Base-by-base conservation (phyloP, 2,329 filamentous ascomycete species). In the Xylariomycetidae sp. region DNA sequence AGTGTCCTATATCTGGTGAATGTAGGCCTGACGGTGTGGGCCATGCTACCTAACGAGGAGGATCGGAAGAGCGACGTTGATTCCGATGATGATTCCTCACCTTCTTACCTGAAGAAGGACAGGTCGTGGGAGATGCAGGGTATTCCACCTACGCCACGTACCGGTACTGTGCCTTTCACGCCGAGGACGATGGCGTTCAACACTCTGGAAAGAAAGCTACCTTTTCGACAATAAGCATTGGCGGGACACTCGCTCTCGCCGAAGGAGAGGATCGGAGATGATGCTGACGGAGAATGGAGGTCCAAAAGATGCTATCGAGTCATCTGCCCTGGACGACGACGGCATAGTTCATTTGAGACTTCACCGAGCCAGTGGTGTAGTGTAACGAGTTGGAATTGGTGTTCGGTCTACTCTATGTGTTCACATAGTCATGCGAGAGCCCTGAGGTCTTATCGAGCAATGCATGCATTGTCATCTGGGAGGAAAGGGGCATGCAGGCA, bases 151-250 rank as follows among this genome's bases (percentile, higher is more conserved):
- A 61, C 61, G 14, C 59, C 58, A 17, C 46, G 51, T 18, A 53
- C 51, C 5, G 53, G 50, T 6, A 43, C 49, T 9, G 45, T 65
- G 43, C 74, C 76, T 0, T 83, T 71, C 43, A 85, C 80, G 6
- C 81, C 80, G 5, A 60, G 82, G 44, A 85, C 82, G 12, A 69
- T 76, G 54, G 82, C 81, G 2, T 85, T 85, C 53, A 70, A 83
- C 49, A 70, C 72, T 10, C 62, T 82, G 30, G 74, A 81, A 41
- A 61, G 76, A 36, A 72, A 73, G 48, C 54, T 80, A 38, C 75
- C 77, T 3, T 52, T 77, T 30, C 63, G 72, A 33, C 46, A 23
- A n/a, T n/a, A n/a, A n/a, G n/a, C n/a, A n/a, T n/a, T n/a, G n/a
- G n/a, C n/a, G n/a, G n/a, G n/a, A n/a, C n/a, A n/a, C n/a, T n/a